These are phyloP conservation scores for Ormosia emarginata DNA, from an alignment of 306 rosid species.

Conservation along the genomic window DNA sequence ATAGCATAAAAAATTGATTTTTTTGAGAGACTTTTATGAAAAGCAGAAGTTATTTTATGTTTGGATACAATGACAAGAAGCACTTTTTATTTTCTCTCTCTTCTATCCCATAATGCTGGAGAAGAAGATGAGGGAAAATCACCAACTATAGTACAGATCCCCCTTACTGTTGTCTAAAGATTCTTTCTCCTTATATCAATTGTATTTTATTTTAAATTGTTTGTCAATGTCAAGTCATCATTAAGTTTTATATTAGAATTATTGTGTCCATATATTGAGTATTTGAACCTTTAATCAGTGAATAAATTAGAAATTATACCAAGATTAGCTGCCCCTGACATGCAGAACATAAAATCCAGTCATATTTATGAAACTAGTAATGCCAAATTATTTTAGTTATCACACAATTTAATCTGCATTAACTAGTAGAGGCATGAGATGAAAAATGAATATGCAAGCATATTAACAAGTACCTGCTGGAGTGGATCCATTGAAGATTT, in stretches of 20 bases:
- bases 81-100: no score
- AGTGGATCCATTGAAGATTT: constrained; percentile 98
- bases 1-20: no score
- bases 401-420: background rate
- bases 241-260: background rate
- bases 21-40: no score
- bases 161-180: background rate
- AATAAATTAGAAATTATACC: background rate
- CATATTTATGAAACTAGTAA: background rate
- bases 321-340: background rate
- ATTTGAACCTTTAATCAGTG: background rate
- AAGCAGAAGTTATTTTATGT: no score
- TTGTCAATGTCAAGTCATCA: background rate
- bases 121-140: no score
- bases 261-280: no score
- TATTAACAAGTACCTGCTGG: constrained; percentile 58
- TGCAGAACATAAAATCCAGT: background rate
- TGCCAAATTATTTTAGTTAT: background rate
- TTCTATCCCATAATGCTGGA: no score
- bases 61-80: no score
- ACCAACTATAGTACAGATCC: no score
- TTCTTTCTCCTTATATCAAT: background rate
- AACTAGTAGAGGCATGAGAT: background rate
- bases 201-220: background rate
- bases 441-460: background rate